Evolutionary conservation across 2,329 filamentous ascomycete species (phyloP).

Genomic region (Lomentospora prolificans): DNA sequence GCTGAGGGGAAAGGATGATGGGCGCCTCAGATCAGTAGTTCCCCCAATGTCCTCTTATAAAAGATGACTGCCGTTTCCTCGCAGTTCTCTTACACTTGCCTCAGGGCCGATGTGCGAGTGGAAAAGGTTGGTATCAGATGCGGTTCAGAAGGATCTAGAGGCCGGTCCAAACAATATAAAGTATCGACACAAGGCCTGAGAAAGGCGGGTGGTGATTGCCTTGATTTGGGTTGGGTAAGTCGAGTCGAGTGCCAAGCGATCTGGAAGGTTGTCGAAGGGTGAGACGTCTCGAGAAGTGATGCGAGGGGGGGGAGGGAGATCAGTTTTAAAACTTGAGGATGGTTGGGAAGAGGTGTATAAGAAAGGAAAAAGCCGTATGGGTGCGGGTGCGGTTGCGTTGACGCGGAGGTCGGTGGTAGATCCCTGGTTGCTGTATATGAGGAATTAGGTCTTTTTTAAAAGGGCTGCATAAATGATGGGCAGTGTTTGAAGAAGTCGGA

Average conservation of each 20-base stretch:
- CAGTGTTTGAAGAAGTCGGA: constrained; percentile 1
- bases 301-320: constrained; percentile 2
- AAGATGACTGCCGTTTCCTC: neutral
- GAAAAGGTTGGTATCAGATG: neutral
- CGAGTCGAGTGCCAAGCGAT: constrained; percentile 8
- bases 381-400: neutral
- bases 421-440: neutral
- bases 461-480: neutral
- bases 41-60: constrained; percentile 2
- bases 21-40: neutral
- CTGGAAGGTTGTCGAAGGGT: constrained; percentile 3
- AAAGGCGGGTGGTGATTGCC: neutral
- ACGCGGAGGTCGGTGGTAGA: neutral
- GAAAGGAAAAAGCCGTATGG: neutral
- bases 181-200: too few relatives aligned
- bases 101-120: neutral
- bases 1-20: neutral
- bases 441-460: neutral
- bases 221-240: constrained; percentile 1
- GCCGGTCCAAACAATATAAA: neutral
- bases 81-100: constrained; percentile 6
- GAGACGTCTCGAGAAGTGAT: constrained; percentile 9
- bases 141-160: too few relatives aligned
- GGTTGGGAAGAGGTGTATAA: neutral
- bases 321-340: neutral